Evolutionary conservation across 352 stramenopile genomes (phyloP), one percentile per base, ranked within the genome.

Genomic region (Pythium oligandrum): DNA sequence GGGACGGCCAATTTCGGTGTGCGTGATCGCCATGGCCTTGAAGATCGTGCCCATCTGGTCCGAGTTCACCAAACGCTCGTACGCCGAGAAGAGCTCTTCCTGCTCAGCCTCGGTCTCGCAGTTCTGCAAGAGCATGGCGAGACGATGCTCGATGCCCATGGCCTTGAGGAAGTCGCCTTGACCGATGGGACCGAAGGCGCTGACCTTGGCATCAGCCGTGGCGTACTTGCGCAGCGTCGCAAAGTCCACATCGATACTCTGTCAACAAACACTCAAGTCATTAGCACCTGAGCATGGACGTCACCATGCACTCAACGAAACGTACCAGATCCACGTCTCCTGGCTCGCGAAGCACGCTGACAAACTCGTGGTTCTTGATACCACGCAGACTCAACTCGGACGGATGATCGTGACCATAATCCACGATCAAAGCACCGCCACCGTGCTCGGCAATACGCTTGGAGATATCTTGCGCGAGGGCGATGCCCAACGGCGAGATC

Each of bases 31-130:
- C 70, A 98, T 79, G 32, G 95, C 94, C 61, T 98, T 98, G 70
- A 97, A 98, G 57, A 95, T 89, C 42, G 85, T 80, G 32, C 93
- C 94, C 90, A 98, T 98, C 55, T 98, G 86, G 34, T 97, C 90
- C 0, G 83, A 59, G 44, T 93, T 66, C 17, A 97, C 82, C 36
- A 98, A 83, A 33, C 93, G 89, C 63, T 98, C 90, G 54, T 97
- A 90, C 9, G 93, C 87, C 43, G 88, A 83, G 57, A 94, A 96
- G 12, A 98, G 63, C 43, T 96, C 78, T 40, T 97, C 79, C 64
- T 96, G 67, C 51, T 97, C 80, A 34, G 95, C 81, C 12, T 93
- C 81, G 45, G 66, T 75, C 57, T 78, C 70, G 48, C 83, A 82
- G 56, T 88, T 88, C 64, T 97, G 76, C 44, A 98, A 81, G 53